Conservation (phyloP, 129 eudicot species). For the Artemisia annua region DNA sequence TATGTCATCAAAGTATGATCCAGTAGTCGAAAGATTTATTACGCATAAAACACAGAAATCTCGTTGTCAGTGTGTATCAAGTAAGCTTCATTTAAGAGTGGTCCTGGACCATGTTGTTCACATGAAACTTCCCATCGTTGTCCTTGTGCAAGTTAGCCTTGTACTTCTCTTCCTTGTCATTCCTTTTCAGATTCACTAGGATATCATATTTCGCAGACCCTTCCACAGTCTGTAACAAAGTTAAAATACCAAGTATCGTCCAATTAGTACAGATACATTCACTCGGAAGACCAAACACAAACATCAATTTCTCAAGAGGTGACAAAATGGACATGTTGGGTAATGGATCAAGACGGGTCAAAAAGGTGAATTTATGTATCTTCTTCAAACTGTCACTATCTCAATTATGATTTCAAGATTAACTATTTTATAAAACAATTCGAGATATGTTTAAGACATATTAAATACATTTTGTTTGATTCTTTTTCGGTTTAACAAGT, state of each 20-base stretch:
- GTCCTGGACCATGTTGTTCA: constrained; percentile 55
- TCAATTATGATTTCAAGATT: too few relatives aligned
- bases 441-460: too few relatives aligned
- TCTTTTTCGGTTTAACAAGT: too few relatives aligned
- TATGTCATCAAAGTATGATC: constrained; percentile 12
- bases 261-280: not conserved
- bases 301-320: not conserved
- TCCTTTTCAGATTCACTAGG: constrained; percentile 70
- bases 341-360: too few relatives aligned
- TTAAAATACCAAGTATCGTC: not conserved
- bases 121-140: constrained; percentile 58
- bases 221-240: constrained; percentile 43
- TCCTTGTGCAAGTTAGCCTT: constrained; percentile 88
- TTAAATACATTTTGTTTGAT: too few relatives aligned
- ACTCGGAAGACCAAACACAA: not conserved
- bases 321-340: not conserved
- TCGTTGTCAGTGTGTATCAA: not conserved
- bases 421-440: too few relatives aligned
- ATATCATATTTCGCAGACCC: constrained; percentile 68
- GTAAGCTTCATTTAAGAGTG: constrained; percentile 30
- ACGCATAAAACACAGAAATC: constrained; percentile 22
- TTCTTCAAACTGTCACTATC: too few relatives aligned
- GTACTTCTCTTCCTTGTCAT: constrained; percentile 68
- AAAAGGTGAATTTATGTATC: too few relatives aligned
- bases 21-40: constrained; percentile 22